phyloP scores from a whole-genome alignment of 2,329 filamentous ascomycete species.

The Venturia oleaginea region DNA sequence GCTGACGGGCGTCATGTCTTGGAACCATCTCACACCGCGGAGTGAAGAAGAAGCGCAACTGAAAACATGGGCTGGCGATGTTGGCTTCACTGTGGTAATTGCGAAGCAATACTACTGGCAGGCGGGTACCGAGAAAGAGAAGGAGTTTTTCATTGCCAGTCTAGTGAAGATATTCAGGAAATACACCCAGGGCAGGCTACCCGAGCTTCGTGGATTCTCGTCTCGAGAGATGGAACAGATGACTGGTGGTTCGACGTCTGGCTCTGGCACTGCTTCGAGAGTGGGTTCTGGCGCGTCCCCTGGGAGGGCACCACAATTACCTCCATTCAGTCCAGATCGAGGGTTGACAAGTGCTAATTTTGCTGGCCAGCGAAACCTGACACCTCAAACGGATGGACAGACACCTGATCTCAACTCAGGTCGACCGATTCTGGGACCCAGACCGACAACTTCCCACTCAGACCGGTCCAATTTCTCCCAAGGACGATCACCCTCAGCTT shows the following conservation, averaged over 20 bases:
- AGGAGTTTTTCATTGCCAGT: constrained; percentile 96
- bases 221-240: constrained; percentile 68
- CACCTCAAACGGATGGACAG: neutral
- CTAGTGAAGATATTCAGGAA: constrained; percentile 94
- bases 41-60: constrained; percentile 52
- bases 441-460: constrained; percentile 3
- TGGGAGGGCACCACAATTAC: constrained; percentile 1
- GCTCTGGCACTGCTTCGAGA: constrained; percentile 15
- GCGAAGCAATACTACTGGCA: constrained; percentile 97
- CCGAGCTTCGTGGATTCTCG: constrained; percentile 76
- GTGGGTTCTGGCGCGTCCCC: constrained; percentile 20
- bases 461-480: neutral
- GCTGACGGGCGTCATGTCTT: constrained; percentile 73
- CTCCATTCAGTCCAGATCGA: constrained; percentile 5
- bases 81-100: constrained; percentile 79
- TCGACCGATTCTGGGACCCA: neutral
- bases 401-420: neutral
- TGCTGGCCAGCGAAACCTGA: neutral
- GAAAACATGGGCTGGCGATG: constrained; percentile 68
- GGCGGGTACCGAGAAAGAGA: constrained; percentile 86
- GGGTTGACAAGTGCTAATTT: neutral
- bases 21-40: constrained; percentile 50
- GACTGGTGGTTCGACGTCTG: constrained; percentile 25
- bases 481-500: constrained; percentile 7
- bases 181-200: constrained; percentile 79